Conservation (phyloP, 306 rosid genomes). For the Quercus suber region DNA sequence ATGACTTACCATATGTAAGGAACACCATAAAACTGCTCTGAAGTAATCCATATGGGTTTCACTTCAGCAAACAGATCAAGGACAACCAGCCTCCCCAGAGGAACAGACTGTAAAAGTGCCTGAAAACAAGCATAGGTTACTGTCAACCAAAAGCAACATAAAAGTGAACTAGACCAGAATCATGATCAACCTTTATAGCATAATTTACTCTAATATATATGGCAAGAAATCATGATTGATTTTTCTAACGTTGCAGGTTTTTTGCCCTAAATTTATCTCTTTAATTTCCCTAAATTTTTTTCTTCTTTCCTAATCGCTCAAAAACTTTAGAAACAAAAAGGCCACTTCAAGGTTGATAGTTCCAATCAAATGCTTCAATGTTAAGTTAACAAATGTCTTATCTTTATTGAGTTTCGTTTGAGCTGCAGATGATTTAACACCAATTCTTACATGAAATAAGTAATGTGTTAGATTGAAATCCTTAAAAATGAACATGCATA, state of each 20-base stretch:
- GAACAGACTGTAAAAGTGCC: constrained; percentile 91
- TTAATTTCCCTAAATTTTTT: not conserved
- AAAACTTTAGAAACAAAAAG: not conserved
- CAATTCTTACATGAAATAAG: not conserved
- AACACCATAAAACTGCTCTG: constrained; percentile 83
- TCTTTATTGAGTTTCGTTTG: not conserved
- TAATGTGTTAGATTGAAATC: no score
- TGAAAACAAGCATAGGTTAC: constrained; percentile 31
- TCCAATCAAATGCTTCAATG: not conserved
- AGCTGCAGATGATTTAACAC: not conserved
- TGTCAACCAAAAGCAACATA: constrained; percentile 17
- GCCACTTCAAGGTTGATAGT: not conserved
- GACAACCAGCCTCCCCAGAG: constrained; percentile 79
- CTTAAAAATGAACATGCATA: not conserved
- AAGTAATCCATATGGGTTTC: constrained; percentile 78
- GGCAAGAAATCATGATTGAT: not conserved
- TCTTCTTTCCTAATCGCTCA: not conserved
- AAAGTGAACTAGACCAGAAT: not conserved
- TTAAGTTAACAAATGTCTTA: not conserved
- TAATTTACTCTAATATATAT: not conserved
- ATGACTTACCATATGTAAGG: constrained; percentile 89
- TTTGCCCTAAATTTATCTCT: not conserved
- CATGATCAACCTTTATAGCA: not conserved
- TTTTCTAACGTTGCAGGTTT: not conserved
- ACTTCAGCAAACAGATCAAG: constrained; percentile 92